phyloP scores from a whole-genome alignment of 2,329 filamentous ascomycete genomes.

The Penicillium sp. region DNA sequence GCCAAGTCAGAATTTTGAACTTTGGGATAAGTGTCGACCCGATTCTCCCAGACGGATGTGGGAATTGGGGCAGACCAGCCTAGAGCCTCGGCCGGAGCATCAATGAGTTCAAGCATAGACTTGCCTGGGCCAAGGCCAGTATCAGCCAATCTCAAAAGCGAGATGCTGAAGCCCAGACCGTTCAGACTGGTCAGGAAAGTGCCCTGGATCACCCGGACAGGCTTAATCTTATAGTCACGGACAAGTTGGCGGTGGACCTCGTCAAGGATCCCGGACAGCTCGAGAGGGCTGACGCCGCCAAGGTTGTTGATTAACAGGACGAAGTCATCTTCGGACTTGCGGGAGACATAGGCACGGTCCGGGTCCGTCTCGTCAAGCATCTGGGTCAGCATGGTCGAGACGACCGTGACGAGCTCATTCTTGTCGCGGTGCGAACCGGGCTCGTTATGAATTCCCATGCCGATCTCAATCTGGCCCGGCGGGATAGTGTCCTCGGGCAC shows the following conservation, averaged over 20 bases:
- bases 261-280: conserved; percentile 65
- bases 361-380: conserved; percentile 61
- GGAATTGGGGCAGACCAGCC: conserved; percentile 64
- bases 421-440: conserved; percentile 54
- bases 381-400: conserved; percentile 64
- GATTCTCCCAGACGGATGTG: conserved; percentile 58
- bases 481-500: conserved; percentile 52
- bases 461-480: conserved; percentile 62
- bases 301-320: conserved; percentile 69
- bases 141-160: conserved; percentile 61
- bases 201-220: conserved; percentile 60
- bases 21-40: conserved; percentile 42
- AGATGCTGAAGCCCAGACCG: conserved; percentile 68
- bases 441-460: conserved; percentile 73
- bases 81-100: conserved; percentile 64
- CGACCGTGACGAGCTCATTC: conserved; percentile 49
- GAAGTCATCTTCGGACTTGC: conserved; percentile 57
- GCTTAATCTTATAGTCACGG: conserved; percentile 58
- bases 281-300: conserved; percentile 65
- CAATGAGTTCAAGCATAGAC: conserved; percentile 63
- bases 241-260: conserved; percentile 63
- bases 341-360: conserved; percentile 62
- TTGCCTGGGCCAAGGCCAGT: conserved; percentile 54
- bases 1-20: conserved; percentile 42
- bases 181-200: conserved; percentile 73